Conservation (phyloP, 805 yeast species). For the Wickerhamomyces canadensis region DNA sequence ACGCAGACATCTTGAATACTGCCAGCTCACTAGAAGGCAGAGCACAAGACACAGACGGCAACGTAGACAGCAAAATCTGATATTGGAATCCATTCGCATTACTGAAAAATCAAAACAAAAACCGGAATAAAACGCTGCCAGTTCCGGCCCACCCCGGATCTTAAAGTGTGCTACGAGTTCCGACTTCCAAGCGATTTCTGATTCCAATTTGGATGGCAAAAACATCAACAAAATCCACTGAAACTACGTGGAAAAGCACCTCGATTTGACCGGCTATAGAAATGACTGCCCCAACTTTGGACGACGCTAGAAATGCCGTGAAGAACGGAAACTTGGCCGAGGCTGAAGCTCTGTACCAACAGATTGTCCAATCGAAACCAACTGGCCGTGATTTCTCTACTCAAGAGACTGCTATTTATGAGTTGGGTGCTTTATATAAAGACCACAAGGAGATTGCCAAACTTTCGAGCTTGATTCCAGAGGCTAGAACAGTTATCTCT, state of each 20-base stretch:
- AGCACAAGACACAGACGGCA: too few species aligned
- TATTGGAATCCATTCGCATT: too few species aligned
- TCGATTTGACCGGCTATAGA: too few species aligned
- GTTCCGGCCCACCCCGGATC: too few species aligned
- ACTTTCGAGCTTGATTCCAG: constrained; percentile 56
- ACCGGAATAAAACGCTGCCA: too few species aligned
- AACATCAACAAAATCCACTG: constrained; percentile 1
- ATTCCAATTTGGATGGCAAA: constrained; percentile 5
- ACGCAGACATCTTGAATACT: constrained; percentile 1
- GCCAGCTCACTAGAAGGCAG: too few species aligned
- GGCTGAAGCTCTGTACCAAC: constrained; percentile 59
- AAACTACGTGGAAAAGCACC: too few species aligned
- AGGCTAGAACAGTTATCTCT: constrained; percentile 66
- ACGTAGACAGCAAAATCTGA: too few species aligned
- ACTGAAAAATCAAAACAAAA: too few species aligned
- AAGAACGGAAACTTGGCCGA: constrained; percentile 39
- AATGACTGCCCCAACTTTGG: constrained; percentile 30
- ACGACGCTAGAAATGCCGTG: constrained; percentile 58
- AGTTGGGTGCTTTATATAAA: constrained; percentile 70
- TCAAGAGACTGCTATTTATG: constrained; percentile 42
- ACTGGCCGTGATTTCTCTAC: constrained; percentile 19
- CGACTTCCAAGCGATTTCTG: too few species aligned
- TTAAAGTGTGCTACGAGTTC: too few species aligned
- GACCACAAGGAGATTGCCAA: constrained; percentile 40
- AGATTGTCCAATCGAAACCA: constrained; percentile 36